Evolutionary conservation across 495 filamentous ascomycete species (phyloP).

Genomic region (Xylaria grammica): DNA sequence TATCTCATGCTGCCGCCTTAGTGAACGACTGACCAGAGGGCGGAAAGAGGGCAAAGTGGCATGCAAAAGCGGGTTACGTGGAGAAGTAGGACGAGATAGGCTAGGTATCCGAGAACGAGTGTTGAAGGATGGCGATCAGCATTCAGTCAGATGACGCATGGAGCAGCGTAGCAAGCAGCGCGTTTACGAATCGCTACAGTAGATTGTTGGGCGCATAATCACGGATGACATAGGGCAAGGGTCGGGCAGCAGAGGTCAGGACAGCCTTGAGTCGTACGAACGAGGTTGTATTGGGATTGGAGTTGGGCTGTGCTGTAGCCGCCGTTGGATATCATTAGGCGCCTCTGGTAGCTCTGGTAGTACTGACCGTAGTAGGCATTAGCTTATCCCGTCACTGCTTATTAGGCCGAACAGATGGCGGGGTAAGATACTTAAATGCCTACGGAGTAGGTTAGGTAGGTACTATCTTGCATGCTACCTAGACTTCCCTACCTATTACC

Average conservation of each 20-base stretch:
- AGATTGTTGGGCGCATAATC: slow-evolving; percentile 23
- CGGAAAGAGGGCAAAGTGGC: background rate
- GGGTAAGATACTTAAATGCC: slow-evolving; percentile 4
- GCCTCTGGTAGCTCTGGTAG: background rate
- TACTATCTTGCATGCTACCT: too few relatives aligned
- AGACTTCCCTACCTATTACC: too few relatives aligned
- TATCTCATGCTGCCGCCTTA: background rate
- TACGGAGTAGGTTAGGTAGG: too few relatives aligned
- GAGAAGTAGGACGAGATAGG: slow-evolving; percentile 15
- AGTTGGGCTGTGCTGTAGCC: slow-evolving; percentile 22
- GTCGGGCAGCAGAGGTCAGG: slow-evolving; percentile 15
- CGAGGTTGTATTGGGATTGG: slow-evolving; percentile 27
- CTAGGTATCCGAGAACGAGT: slow-evolving; percentile 11
- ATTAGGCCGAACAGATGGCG: too few relatives aligned
- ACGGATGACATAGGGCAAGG: slow-evolving; percentile 10
- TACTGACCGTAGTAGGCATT: background rate
- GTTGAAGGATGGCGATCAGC: slow-evolving; percentile 14
- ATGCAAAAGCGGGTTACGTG: slow-evolving; percentile 22
- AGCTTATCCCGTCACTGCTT: too few relatives aligned
- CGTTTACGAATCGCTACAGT: slow-evolving; percentile 25
- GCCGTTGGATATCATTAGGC: slow-evolving; percentile 19
- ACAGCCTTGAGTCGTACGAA: background rate
- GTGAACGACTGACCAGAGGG: slow-evolving; percentile 2
- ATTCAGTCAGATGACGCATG: slow-evolving; percentile 32
- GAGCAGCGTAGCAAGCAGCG: slow-evolving; percentile 33